Percentiles rank a stretch among this genome's conserved stretches.
These are phyloP conservation scores for Raffaelea ambrosiae DNA, from an alignment of 2,329 filamentous ascomycete species.

Conservation along the genomic window DNA sequence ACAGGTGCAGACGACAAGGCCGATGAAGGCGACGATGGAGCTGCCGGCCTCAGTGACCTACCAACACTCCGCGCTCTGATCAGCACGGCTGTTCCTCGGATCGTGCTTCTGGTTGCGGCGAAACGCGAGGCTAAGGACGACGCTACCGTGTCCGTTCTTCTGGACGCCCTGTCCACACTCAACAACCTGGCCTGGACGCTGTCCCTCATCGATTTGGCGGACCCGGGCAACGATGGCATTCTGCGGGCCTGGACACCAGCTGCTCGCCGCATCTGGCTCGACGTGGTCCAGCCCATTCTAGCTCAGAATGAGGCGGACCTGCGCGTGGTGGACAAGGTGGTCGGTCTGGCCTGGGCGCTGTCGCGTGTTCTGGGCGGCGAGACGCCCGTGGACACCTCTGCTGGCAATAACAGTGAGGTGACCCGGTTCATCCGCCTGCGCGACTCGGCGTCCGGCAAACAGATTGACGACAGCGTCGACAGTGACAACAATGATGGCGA, in stretches of 20 bases:
- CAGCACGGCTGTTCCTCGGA: constrained; percentile 35
- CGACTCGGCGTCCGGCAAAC: constrained; percentile 35
- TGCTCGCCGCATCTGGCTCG: constrained; percentile 48
- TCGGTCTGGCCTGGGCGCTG: constrained; percentile 58
- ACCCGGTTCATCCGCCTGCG: constrained; percentile 58
- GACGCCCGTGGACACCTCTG: constrained; percentile 34
- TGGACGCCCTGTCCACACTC: constrained; percentile 49
- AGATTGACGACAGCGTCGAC: constrained; percentile 21
- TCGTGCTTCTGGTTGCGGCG: constrained; percentile 38
- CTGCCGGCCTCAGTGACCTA: constrained; percentile 39
- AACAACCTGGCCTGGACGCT: constrained; percentile 63
- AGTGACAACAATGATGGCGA: constrained; percentile 17
- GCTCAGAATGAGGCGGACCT: constrained; percentile 41
- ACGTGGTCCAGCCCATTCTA: constrained; percentile 47
- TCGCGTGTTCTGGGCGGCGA: constrained; percentile 44
- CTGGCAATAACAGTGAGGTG: constrained; percentile 33
- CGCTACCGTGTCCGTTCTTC: constrained; percentile 36
- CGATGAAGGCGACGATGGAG: constrained; percentile 29
- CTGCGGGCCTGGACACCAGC: constrained; percentile 44
- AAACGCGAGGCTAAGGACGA: constrained; percentile 26
- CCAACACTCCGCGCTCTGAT: constrained; percentile 44
- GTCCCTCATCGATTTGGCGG: constrained; percentile 50
- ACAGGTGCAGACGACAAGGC: constrained; percentile 28
- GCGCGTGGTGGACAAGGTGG: constrained; percentile 16
- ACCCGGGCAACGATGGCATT: constrained; percentile 42